Evolutionary conservation across 2,329 filamentous ascomycete genomes (phyloP), one percentile per base, ranked within the genome.

Genomic region (Beauveria sp.): DNA sequence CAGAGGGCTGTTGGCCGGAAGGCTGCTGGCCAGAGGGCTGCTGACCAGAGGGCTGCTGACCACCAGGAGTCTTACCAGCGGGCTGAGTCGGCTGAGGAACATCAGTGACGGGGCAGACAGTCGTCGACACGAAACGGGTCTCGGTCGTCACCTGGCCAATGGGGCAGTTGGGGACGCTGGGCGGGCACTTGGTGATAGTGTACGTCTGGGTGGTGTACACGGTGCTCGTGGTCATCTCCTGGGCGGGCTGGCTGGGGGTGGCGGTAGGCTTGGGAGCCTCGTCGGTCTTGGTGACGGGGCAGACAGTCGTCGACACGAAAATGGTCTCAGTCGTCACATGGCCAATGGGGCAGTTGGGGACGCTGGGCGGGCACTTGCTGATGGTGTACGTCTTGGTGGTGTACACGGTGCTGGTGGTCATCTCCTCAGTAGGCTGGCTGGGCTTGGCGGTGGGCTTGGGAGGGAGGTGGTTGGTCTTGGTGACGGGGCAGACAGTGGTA

Each of bases 371-470:
- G 54, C 65, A 66, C 18, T 56, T 62, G 14, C 62, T 64, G 43
- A 66, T 60, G 18, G 65, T 66, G 53, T 64, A 64, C n/a, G 59
- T 61, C 49, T 24, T 61, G 24, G 65, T 66, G n/a, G 57, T 52
- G 52, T 61, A 65, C 45, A 64, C 58, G 45, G 58, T 65, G 58
- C 58, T 65, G 53, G 63, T 66, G 12, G 62, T 64, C 59, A 61
- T 45, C 45, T 55, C 20, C 43, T 50, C 47, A 24, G 55, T 22
- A 18, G 57, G 34, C 57, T 42, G 47, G 57, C 38, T 51, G 26
- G 56, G 22, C 22, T 24, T 53, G 26, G 34, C 40, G 8, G 56
- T 58, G 6, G 56, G 46, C 56, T 58, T 43, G 42, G 58, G 46
- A 46, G 58, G 30, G 30, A 34, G 42, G 51, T 54, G 38, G 45